Evolutionary conservation across 306 rosid species (phyloP).

Genomic region (Vigna mungo): DNA sequence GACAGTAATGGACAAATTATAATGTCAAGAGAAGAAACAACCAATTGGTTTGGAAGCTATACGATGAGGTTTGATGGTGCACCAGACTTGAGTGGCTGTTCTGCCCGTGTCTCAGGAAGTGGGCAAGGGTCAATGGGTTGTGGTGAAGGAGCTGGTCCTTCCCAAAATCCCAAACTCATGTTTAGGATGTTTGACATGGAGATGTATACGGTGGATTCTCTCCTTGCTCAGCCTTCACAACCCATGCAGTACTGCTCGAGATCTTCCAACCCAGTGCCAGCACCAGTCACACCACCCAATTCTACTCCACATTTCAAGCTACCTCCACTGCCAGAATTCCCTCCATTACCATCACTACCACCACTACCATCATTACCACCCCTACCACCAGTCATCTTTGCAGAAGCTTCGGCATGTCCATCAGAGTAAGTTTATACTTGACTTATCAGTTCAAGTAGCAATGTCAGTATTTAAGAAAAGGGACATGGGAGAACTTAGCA

Average conservation of each 20-base stretch:
- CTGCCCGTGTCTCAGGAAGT: constrained; percentile 60
- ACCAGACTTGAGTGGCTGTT: constrained; percentile 73
- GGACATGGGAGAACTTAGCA: too few relatives aligned
- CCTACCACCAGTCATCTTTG: constrained; percentile 62
- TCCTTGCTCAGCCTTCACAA: constrained; percentile 79
- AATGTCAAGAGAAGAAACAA: constrained; percentile 82
- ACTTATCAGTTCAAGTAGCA: not conserved
- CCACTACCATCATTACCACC: constrained; percentile 53
- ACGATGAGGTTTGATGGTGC: constrained; percentile 73
- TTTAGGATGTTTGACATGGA: constrained; percentile 78
- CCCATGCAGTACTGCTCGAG: constrained; percentile 76
- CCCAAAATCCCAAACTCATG: constrained; percentile 72
- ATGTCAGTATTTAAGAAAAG: not conserved
- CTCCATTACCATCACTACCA: constrained; percentile 35
- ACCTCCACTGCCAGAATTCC: constrained; percentile 55
- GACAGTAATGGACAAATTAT: constrained; percentile 66
- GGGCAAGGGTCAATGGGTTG: constrained; percentile 64
- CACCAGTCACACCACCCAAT: constrained; percentile 35
- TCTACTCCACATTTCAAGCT: constrained; percentile 55
- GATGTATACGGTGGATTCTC: constrained; percentile 74
- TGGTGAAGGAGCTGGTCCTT: constrained; percentile 63
- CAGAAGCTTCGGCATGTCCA: constrained; percentile 78
- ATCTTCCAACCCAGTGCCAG: constrained; percentile 59
- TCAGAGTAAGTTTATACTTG: constrained; percentile 58
- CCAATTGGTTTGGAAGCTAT: constrained; percentile 79